These are phyloP conservation scores for Volvariella surrecta DNA, from an alignment of 1,284 basidiomycete genomes.

Conservation along the genomic window DNA sequence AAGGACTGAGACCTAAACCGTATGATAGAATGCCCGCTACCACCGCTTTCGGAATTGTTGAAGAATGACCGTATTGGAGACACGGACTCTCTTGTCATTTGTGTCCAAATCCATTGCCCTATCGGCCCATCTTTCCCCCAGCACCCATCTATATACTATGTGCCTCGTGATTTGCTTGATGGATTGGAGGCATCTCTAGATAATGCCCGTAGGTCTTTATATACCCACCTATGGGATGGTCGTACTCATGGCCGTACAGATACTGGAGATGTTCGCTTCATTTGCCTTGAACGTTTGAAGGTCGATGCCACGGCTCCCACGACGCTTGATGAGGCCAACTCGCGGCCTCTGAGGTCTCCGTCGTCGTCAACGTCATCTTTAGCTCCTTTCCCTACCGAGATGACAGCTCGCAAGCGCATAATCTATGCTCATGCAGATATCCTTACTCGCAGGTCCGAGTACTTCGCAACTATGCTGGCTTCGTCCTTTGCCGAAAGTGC, in stretches of 20 bases:
- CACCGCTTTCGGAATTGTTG: slow-evolving; percentile 51
- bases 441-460: slow-evolving; percentile 64
- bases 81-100: slow-evolving; percentile 60
- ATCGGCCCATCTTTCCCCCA: slow-evolving; percentile 57
- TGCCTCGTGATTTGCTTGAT: slow-evolving; percentile 53
- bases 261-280: slow-evolving; percentile 47
- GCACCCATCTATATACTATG: slow-evolving; percentile 56
- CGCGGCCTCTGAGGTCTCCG: slow-evolving; percentile 17
- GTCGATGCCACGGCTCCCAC: slow-evolving; percentile 22
- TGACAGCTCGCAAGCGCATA: slow-evolving; percentile 53
- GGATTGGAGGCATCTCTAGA: slow-evolving; percentile 56
- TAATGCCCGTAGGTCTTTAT: slow-evolving; percentile 43
- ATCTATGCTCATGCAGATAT: slow-evolving; percentile 81
- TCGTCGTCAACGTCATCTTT: slow-evolving; percentile 31
- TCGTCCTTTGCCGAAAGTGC: slow-evolving; percentile 62
- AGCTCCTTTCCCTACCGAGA: slow-evolving; percentile 31
- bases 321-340: slow-evolving; percentile 15
- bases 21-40: slow-evolving; percentile 51
- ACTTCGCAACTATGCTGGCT: slow-evolving; percentile 73
- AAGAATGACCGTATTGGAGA: slow-evolving; percentile 48
- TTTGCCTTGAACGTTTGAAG: slow-evolving; percentile 56
- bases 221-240: not conserved
- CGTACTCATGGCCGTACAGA: slow-evolving; percentile 26
- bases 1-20: slow-evolving; percentile 3
- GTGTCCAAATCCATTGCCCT: slow-evolving; percentile 64